Percentiles rank a stretch among this genome's conserved stretches.
These are phyloP conservation scores for Candida koratica DNA, from an alignment of 805 yeast genomes.

Conservation along the genomic window DNA sequence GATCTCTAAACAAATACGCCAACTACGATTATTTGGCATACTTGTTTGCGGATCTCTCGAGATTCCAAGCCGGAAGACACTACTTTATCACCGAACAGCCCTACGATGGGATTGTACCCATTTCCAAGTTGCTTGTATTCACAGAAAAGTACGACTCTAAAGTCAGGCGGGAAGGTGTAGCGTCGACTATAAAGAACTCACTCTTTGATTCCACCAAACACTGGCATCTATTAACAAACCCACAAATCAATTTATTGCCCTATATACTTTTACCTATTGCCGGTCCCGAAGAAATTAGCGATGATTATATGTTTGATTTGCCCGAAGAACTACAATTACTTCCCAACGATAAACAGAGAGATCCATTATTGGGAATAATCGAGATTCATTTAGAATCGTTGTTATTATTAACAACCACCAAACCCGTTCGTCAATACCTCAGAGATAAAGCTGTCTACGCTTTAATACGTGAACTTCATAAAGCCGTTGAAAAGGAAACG, in stretches of 20 bases:
- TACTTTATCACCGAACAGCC: conserved; percentile 70
- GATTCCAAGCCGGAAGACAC: conserved; percentile 67
- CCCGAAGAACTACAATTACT: conserved; percentile 86
- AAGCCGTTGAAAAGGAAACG: conserved; percentile 37
- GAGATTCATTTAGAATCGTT: conserved; percentile 76
- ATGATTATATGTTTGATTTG: conserved; percentile 79
- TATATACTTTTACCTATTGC: conserved; percentile 79
- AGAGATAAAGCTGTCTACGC: conserved; percentile 85
- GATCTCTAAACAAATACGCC: conserved; percentile 66
- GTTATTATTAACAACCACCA: conserved; percentile 73
- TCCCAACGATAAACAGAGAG: conserved; percentile 72
- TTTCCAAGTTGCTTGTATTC: conserved; percentile 76
- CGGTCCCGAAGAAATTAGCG: conserved; percentile 68
- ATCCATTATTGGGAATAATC: conserved; percentile 61
- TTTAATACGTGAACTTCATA: conserved; percentile 80
- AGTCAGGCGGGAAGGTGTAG: conserved; percentile 86
- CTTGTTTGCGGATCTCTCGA: conserved; percentile 85
- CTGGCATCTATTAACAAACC: conserved; percentile 52
- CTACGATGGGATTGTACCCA: conserved; percentile 74
- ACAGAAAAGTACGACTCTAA: conserved; percentile 76
- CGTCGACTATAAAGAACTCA: conserved; percentile 86
- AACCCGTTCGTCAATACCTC: conserved; percentile 65
- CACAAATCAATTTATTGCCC: conserved; percentile 69
- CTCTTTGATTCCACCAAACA: conserved; percentile 77
- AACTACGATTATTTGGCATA: conserved; percentile 79